Evolutionary conservation across 441 rosid species (phyloP).

Genomic region (Eruca vesicaria): DNA sequence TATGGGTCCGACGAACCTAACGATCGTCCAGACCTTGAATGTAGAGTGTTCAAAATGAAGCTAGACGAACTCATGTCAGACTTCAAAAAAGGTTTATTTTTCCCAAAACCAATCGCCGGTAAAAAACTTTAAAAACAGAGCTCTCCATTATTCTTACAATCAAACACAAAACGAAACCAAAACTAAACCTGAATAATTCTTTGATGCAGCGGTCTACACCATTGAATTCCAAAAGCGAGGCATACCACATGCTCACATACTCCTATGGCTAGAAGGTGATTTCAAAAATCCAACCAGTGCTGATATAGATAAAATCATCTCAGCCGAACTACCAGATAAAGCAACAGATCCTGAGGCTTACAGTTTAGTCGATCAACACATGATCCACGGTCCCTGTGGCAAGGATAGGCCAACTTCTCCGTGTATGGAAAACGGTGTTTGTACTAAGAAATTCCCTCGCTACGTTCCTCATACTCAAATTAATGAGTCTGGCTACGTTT

Average conservation of each 20-base stretch:
- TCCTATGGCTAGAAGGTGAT: neutral
- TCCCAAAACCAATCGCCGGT: neutral
- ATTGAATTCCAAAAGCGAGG: neutral
- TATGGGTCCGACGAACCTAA: neutral
- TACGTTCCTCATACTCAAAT: neutral
- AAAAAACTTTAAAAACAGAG: too few species aligned
- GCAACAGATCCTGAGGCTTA: neutral
- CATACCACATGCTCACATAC: neutral
- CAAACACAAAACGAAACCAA: too few species aligned
- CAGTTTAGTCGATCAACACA: neutral
- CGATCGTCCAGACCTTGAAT: neutral
- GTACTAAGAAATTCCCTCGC: neutral
- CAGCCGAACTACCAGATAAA: neutral
- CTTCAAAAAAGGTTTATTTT: neutral
- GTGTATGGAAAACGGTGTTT: neutral
- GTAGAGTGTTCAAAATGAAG: neutral
- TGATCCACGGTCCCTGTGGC: neutral
- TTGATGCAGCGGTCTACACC: neutral
- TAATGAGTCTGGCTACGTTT: neutral
- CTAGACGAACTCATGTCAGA: neutral
- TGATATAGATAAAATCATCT: neutral
- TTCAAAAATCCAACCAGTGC: neutral
- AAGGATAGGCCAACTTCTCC: neutral
- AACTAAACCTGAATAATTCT: too few species aligned
- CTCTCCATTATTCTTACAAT: too few species aligned